Evolutionary conservation across 495 filamentous ascomycete species (phyloP).

Genomic region (Acidomyces sp.): DNA sequence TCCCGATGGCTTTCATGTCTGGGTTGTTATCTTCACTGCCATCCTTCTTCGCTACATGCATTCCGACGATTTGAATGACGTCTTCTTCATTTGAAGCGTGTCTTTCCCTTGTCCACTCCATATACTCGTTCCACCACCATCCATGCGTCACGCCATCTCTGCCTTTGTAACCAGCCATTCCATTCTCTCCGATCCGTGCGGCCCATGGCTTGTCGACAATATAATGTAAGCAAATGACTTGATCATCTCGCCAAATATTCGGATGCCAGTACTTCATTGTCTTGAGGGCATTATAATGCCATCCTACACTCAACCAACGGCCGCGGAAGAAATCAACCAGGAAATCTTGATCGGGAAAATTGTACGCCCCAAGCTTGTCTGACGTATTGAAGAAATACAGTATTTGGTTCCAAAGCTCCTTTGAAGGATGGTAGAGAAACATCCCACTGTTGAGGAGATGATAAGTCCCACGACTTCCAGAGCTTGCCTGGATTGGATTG

Average conservation of each 20-base stretch:
- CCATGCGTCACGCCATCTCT: constrained; percentile 35
- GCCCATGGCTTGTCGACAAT: constrained; percentile 48
- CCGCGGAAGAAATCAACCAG: constrained; percentile 34
- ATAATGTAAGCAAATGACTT: constrained; percentile 39
- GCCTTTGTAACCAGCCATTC: constrained; percentile 32
- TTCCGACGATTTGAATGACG: constrained; percentile 4
- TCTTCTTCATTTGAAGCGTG: constrained; percentile 4
- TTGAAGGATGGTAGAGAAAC: constrained; percentile 30
- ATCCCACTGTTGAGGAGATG: constrained; percentile 32
- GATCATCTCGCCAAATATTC: constrained; percentile 41
- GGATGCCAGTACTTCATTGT: constrained; percentile 40
- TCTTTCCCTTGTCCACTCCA: constrained; percentile 22
- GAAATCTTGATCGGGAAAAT: constrained; percentile 45
- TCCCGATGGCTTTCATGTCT: constrained; percentile 19
- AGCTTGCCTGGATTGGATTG: constrained; percentile 19
- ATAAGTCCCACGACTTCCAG: constrained; percentile 23
- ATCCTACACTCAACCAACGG: constrained; percentile 33
- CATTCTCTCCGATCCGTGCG: constrained; percentile 31
- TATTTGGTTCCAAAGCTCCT: constrained; percentile 30
- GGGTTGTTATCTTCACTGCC: constrained; percentile 11
- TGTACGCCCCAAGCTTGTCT: constrained; percentile 26
- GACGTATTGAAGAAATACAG: constrained; percentile 29
- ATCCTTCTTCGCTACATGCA: constrained; percentile 7
- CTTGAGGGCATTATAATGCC: constrained; percentile 44
- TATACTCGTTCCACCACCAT: constrained; percentile 36